Percentiles rank a stretch among this genome's conserved stretches.
Conservation (phyloP, 129 eudicot genomes). For the Deinandra increscens region DNA sequence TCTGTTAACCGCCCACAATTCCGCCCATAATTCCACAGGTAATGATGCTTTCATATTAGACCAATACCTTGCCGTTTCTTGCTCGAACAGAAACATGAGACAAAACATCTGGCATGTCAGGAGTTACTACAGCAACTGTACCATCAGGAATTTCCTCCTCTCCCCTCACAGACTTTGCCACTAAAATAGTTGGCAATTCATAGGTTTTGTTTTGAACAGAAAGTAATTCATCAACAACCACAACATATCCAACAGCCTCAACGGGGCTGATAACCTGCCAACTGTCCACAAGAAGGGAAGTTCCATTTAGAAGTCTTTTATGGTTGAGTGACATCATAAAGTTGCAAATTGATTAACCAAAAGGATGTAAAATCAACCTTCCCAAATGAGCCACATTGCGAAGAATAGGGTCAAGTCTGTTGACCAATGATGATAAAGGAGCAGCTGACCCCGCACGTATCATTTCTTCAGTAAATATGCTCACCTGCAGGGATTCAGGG, state of each 20-base stretch:
- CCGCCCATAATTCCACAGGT: neutral
- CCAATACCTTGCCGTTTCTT: constrained; percentile 53
- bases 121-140: constrained; percentile 54
- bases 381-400: constrained; percentile 50
- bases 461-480: constrained; percentile 52
- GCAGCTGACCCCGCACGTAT: constrained; percentile 53
- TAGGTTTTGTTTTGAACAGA: constrained; percentile 45
- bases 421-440: constrained; percentile 46
- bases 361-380: constrained; percentile 30
- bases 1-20: neutral
- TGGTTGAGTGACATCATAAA: neutral
- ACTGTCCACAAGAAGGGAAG: constrained; percentile 33
- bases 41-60: neutral
- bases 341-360: neutral
- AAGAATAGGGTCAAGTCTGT: constrained; percentile 52
- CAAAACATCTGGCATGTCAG: constrained; percentile 60
- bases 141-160: constrained; percentile 67
- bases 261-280: constrained; percentile 58
- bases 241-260: constrained; percentile 49
- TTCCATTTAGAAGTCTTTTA: neutral
- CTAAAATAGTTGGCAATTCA: constrained; percentile 40
- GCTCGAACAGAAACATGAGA: constrained; percentile 62
- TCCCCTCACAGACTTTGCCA: constrained; percentile 49
- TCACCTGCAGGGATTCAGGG: constrained; percentile 32
- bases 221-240: constrained; percentile 41